Evolutionary conservation across 441 rosid genomes (phyloP).

Genomic region (Euphorbia corollata): DNA sequence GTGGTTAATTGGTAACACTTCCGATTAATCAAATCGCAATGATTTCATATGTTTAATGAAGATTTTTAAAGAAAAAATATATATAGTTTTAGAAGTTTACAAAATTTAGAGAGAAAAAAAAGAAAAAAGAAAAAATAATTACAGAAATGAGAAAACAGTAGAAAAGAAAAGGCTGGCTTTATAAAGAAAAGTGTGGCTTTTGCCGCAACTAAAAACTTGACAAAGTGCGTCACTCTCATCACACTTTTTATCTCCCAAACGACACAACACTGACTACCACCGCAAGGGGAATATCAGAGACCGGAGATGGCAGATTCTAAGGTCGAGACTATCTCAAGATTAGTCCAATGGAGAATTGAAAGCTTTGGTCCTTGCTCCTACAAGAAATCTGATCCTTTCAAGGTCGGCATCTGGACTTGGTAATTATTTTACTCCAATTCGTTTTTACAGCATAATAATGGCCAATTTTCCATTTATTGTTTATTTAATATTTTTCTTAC

Average conservation of each 20-base stretch:
- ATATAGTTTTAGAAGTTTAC: too few relatives aligned
- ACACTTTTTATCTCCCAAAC: neutral
- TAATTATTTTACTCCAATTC: constrained; percentile 4
- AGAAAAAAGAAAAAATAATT: too few relatives aligned
- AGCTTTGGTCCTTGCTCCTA: constrained; percentile 66
- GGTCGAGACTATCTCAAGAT: constrained; percentile 82
- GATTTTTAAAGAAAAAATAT: too few relatives aligned
- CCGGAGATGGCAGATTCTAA: constrained; percentile 56
- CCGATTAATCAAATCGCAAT: too few relatives aligned
- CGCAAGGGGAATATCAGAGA: neutral
- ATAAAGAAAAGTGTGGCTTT: neutral
- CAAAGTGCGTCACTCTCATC: neutral
- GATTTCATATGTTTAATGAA: too few relatives aligned
- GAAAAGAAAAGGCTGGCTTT: neutral
- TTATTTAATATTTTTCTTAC: neutral
- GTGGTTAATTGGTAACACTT: too few relatives aligned
- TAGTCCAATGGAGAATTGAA: constrained; percentile 91
- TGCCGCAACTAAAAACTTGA: neutral
- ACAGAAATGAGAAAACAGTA: too few relatives aligned
- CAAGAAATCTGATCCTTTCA: constrained; percentile 83
- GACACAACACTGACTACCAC: neutral
- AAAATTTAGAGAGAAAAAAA: too few relatives aligned
- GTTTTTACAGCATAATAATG: neutral
- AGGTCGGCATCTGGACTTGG: constrained; percentile 94
- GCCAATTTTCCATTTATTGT: neutral